phyloP scores from a whole-genome alignment of 2,329 filamentous ascomycete genomes.

The Neoarthrinium moseri region DNA sequence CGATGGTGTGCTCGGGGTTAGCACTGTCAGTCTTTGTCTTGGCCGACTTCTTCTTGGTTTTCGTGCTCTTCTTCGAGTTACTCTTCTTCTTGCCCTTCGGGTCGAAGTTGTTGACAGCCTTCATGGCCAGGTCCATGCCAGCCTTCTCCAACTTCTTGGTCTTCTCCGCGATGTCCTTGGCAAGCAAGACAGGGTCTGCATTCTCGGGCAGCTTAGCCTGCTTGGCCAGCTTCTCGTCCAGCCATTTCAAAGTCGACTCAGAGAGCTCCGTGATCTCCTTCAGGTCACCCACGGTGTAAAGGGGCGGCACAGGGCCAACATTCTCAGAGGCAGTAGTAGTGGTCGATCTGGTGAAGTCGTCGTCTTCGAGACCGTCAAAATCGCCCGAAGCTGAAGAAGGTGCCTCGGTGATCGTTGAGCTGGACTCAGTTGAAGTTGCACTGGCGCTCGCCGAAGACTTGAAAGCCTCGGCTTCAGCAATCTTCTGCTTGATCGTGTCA shows the following conservation, averaged over 20 bases:
- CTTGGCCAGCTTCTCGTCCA: slow-evolving; percentile 66
- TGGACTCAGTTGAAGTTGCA: slow-evolving; percentile 39
- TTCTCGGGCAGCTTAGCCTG: slow-evolving; percentile 70
- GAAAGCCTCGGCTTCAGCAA: slow-evolving; percentile 65
- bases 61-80: slow-evolving; percentile 30
- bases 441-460: slow-evolving; percentile 52
- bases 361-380: slow-evolving; percentile 79
- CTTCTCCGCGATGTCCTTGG: slow-evolving; percentile 69
- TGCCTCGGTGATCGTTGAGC: slow-evolving; percentile 44
- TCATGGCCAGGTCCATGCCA: slow-evolving; percentile 69
- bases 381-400: slow-evolving; percentile 46
- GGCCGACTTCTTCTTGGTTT: slow-evolving; percentile 41
- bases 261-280: slow-evolving; percentile 61
- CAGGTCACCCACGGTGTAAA: slow-evolving; percentile 75
- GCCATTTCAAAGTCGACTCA: slow-evolving; percentile 67
- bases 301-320: slow-evolving; percentile 56
- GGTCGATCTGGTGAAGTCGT: slow-evolving; percentile 39
- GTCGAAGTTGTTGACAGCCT: slow-evolving; percentile 59
- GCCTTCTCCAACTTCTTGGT: slow-evolving; percentile 70
- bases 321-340: slow-evolving; percentile 45
- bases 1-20: slow-evolving; percentile 35
- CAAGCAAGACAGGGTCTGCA: slow-evolving; percentile 72
- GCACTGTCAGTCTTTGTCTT: slow-evolving; percentile 33
- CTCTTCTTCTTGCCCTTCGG: slow-evolving; percentile 41
- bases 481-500: slow-evolving; percentile 66